phyloP scores from a whole-genome alignment of 441 rosid genomes.

The Francoa sonchifolia region DNA sequence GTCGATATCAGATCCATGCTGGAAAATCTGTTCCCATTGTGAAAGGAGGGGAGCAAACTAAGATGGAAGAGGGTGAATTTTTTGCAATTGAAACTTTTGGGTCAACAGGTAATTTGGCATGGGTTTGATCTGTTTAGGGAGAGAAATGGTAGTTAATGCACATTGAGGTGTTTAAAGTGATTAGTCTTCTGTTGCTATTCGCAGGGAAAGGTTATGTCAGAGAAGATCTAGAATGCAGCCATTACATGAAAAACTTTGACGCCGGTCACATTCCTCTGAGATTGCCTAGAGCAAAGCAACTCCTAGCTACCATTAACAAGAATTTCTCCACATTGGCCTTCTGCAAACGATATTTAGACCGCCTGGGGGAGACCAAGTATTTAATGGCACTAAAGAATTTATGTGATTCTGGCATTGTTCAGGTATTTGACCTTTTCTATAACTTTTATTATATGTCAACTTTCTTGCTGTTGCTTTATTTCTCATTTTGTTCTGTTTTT shows the following conservation, averaged over 20 bases:
- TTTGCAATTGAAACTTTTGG: slow-evolving; percentile 91
- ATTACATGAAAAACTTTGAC: slow-evolving; percentile 87
- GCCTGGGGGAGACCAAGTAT: slow-evolving; percentile 82
- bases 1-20: slow-evolving; percentile 88
- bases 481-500: background rate
- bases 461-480: background rate
- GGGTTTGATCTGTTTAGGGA: slow-evolving; percentile 3
- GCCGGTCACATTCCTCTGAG: slow-evolving; percentile 71
- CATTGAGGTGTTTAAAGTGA: background rate
- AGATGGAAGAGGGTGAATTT: slow-evolving; percentile 98
- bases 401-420: slow-evolving; percentile 74
- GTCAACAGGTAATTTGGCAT: slow-evolving; percentile 52
- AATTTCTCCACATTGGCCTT: slow-evolving; percentile 88
- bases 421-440: too few species aligned
- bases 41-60: slow-evolving; percentile 95
- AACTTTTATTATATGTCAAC: background rate
- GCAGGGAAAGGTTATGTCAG: slow-evolving; percentile 86
- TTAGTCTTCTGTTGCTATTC: slow-evolving; percentile 4
- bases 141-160: slow-evolving; percentile 4
- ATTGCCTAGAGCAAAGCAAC: slow-evolving; percentile 86
- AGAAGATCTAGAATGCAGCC: slow-evolving; percentile 93
- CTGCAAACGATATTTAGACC: slow-evolving; percentile 82
- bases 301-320: slow-evolving; percentile 82
- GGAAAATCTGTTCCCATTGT: slow-evolving; percentile 92
- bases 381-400: slow-evolving; percentile 79